A percentile compares a stretch with the other conserved stretches of the same genome.
phyloP scores from a whole-genome alignment of 768 basidiomycete genomes.

The Filobasidium wieringae region DNA sequence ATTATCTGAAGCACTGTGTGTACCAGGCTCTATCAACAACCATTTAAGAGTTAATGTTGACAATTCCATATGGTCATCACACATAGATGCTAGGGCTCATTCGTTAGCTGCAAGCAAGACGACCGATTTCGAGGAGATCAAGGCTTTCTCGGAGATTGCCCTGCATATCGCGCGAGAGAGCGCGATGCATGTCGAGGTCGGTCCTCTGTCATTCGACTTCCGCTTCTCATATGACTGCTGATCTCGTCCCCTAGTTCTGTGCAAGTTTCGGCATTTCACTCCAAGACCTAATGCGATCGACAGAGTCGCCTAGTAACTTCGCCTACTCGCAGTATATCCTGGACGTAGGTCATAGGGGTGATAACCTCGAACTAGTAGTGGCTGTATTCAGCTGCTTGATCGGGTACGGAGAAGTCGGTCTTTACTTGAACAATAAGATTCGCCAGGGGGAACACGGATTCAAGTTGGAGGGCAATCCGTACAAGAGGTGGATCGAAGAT shows the following conservation, averaged over 20 bases:
- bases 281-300: constrained; percentile 51
- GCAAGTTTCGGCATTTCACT: constrained; percentile 55
- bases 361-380: constrained; percentile 60
- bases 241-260: constrained; percentile 45
- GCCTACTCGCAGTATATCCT: constrained; percentile 82
- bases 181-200: constrained; percentile 50
- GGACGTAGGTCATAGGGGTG: constrained; percentile 67
- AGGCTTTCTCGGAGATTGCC: constrained; percentile 54
- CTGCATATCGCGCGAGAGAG: constrained; percentile 57
- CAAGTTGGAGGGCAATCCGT: constrained; percentile 56
- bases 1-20: constrained; percentile 44
- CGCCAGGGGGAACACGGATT: constrained; percentile 47
- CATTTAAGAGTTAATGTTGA: not conserved
- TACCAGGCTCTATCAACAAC: not conserved
- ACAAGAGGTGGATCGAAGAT: constrained; percentile 47
- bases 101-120: constrained; percentile 73
- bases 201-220: constrained; percentile 2
- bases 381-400: constrained; percentile 73
- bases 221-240: not conserved
- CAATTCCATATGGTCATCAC: not conserved
- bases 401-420: constrained; percentile 84
- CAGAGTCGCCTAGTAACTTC: constrained; percentile 59
- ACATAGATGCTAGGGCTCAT: constrained; percentile 34
- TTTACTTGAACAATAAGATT: constrained; percentile 60
- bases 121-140: constrained; percentile 51